Percentiles rank a stretch among this genome's conserved stretches.
Conservation (phyloP, 805 yeast species). For the Starmerella ratchasimensis region DNA sequence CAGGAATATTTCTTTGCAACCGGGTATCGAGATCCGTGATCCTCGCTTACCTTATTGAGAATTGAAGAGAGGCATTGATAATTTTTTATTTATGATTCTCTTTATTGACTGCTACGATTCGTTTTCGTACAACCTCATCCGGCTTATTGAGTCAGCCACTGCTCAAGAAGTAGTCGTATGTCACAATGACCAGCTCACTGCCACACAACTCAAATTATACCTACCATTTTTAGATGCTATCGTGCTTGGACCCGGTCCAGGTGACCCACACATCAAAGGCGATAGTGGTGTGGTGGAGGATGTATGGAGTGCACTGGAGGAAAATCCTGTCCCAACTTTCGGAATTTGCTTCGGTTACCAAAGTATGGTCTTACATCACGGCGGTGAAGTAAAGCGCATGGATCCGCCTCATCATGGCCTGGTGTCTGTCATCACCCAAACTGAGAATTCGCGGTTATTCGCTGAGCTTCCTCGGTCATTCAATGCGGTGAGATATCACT, state of each 20-base stretch:
- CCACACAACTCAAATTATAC: slow-evolving; percentile 28
- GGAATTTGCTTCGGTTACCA: slow-evolving; percentile 95
- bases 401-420: slow-evolving; percentile 73
- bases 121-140: slow-evolving; percentile 69
- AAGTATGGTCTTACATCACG: slow-evolving; percentile 51
- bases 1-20: too few relatives aligned
- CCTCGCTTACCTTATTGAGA: too few relatives aligned
- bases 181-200: slow-evolving; percentile 44
- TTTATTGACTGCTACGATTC: slow-evolving; percentile 91
- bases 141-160: slow-evolving; percentile 43
- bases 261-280: slow-evolving; percentile 49
- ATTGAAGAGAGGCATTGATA: too few relatives aligned
- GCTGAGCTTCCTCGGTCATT: slow-evolving; percentile 33
- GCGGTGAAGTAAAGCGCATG: slow-evolving; percentile 41
- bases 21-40: too few relatives aligned
- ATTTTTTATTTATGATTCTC: slow-evolving; percentile 32
- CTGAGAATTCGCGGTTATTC: slow-evolving; percentile 29
- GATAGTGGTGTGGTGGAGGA: slow-evolving; percentile 65
- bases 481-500: slow-evolving; percentile 78
- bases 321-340: slow-evolving; percentile 46
- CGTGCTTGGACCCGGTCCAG: slow-evolving; percentile 96
- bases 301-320: slow-evolving; percentile 33
- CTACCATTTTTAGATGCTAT: slow-evolving; percentile 54
- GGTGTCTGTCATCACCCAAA: slow-evolving; percentile 38
- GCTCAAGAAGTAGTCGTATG: slow-evolving; percentile 37